Conservation (phyloP, 352 stramenopile species). For the Phytophthora pistaciae region DNA sequence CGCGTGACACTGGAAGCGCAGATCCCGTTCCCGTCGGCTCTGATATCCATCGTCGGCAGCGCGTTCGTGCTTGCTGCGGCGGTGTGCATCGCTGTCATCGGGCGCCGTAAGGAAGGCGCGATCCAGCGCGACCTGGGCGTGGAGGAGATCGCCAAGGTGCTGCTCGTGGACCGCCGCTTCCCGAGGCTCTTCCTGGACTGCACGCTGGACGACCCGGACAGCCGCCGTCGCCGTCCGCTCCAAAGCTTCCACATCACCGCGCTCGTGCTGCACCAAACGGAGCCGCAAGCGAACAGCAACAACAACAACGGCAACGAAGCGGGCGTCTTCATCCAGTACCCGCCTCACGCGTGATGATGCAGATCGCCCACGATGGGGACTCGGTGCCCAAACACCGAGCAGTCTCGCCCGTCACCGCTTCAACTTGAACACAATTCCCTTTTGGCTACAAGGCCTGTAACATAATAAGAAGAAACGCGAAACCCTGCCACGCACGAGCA, state of each 20-base stretch:
- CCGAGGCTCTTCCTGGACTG: conserved; percentile 48
- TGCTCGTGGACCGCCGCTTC: conserved; percentile 46
- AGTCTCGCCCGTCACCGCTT: not conserved
- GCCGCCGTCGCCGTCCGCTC: conserved; percentile 20
- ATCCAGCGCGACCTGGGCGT: conserved; percentile 37
- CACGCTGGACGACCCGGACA: conserved; percentile 30
- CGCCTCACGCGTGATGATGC: conserved; percentile 10
- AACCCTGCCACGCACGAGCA: not conserved
- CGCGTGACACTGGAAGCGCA: conserved; percentile 42
- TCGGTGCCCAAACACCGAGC: not conserved
- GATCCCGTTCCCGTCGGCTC: conserved; percentile 43
- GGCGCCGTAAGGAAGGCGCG: conserved; percentile 28
- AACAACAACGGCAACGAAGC: not conserved
- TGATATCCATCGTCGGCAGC: conserved; percentile 39
- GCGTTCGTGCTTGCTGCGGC: conserved; percentile 26
- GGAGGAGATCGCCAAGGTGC: conserved; percentile 51
- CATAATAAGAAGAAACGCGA: not conserved
- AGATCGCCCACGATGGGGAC: not conserved
- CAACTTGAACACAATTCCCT: not conserved
- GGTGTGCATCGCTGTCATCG: conserved; percentile 15
- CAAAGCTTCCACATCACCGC: conserved; percentile 40
- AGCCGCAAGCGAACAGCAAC: conserved; percentile 1
- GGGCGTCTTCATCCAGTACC: conserved; percentile 25
- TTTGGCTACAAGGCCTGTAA: not conserved
- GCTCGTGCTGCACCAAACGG: conserved; percentile 26